Evolutionary conservation across 73 alveolate species (phyloP), one percentile per base, ranked within the genome.

Genomic region (Blepharisma stoltei): DNA sequence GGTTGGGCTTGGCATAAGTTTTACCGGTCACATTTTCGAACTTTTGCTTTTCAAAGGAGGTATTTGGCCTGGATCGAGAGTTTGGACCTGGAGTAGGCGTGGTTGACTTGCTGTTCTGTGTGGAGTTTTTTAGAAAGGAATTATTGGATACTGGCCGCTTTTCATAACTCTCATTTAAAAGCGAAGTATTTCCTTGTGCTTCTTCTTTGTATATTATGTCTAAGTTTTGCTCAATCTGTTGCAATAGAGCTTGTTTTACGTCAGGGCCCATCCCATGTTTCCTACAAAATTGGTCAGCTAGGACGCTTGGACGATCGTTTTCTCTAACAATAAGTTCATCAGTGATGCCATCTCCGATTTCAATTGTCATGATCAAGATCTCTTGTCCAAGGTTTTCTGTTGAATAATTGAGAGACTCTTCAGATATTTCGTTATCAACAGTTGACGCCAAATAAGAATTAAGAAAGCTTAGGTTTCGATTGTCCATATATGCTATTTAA

Each of bases 301-400:
- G 79, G 9, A 20, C 45, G 2, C 4, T 8, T 9, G 79, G 79
- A 5, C 27, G 54, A 43, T 69, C 79, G 41, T 69, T 53, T 46
- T 69, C 55, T 14, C 60, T 14, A 18, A 69, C 79, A 18, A 46
- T 9, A 9, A 69, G 9, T 20, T 38, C 65, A 44, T 69, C 79
- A 14, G 11, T 69, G 14, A 47, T 23, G 9, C 79, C 79, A 43
- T 69, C 79, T 43, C 79, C 79, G 4, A 69, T 69, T 9, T 69
- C 79, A n/a, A 69, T 69, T 44, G 79, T 69, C 60, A 69, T 69
- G 11, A 69, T 69, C 25, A 69, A 53, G 1, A 37, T 69, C 43
- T 69, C 79, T 9, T 69, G 11, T 14, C 73, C 73, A 9, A 25
- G 18, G 14, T 60, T 38, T 60, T 60, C 73, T 25, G 23, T 60